Evolutionary conservation across 2,329 filamentous ascomycete genomes (phyloP).

Genomic region (Microdochium trichocladiopsis): DNA sequence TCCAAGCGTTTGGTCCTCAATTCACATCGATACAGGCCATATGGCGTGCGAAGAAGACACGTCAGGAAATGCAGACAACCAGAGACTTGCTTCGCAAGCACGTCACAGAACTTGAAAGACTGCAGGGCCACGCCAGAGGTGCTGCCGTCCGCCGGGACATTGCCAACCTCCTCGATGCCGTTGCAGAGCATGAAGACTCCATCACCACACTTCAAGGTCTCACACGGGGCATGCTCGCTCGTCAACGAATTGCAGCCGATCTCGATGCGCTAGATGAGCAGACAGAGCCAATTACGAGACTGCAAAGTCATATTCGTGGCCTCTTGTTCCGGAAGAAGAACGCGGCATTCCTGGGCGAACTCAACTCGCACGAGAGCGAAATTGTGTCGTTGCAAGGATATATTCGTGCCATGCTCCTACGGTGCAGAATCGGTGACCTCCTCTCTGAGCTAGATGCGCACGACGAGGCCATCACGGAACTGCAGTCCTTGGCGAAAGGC

Average conservation of each 20-base stretch:
- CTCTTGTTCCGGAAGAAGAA: conserved; percentile 55
- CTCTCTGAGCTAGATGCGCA: conserved; percentile 75
- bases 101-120: conserved; percentile 29
- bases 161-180: conserved; percentile 35
- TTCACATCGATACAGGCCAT: conserved; percentile 44
- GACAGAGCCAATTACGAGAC: conserved; percentile 44
- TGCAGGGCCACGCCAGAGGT: conserved; percentile 48
- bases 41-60: conserved; percentile 39
- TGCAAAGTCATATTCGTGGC: conserved; percentile 66
- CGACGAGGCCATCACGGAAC: conserved; percentile 66
- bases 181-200: conserved; percentile 36
- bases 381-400: conserved; percentile 68
- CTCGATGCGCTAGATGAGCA: conserved; percentile 51
- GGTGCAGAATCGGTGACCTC: conserved; percentile 65
- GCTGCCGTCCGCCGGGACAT: conserved; percentile 46
- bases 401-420: conserved; percentile 70
- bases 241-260: conserved; percentile 40
- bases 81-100: conserved; percentile 41
- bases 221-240: conserved; percentile 54
- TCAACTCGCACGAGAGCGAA: conserved; percentile 61
- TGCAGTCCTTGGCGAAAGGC: conserved; percentile 70
- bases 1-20: conserved; percentile 39
- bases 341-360: conserved; percentile 56
- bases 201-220: conserved; percentile 49
- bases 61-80: conserved; percentile 34